Percentiles rank a stretch among this genome's conserved stretches.
phyloP scores from a whole-genome alignment of 2,329 filamentous ascomycete genomes.

The Arthrobotrys iridis region DNA sequence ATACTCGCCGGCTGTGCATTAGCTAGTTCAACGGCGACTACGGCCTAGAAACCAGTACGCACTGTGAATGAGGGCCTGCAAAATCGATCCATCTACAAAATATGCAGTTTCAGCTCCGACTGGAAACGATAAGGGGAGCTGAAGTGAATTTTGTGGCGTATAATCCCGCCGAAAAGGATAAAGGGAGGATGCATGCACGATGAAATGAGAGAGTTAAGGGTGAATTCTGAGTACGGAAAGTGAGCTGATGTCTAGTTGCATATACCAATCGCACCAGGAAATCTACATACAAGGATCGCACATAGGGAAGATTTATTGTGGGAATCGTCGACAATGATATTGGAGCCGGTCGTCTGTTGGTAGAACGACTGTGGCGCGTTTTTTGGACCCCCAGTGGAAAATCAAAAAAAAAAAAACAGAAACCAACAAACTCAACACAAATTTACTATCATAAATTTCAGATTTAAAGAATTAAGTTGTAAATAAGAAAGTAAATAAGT shows the following conservation, averaged over 20 bases:
- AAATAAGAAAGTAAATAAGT: too few species aligned
- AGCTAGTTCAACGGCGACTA: background rate
- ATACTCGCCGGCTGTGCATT: background rate
- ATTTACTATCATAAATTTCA: too few species aligned
- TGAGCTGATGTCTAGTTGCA: background rate
- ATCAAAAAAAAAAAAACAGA: too few species aligned
- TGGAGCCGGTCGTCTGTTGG: background rate
- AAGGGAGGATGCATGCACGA: background rate
- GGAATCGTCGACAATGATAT: conserved; percentile 14
- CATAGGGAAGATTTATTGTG: conserved; percentile 1
- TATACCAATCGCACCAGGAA: background rate
- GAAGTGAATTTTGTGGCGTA: conserved; percentile 12
- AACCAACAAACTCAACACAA: too few species aligned
- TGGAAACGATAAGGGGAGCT: background rate
- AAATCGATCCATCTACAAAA: conserved; percentile 8
- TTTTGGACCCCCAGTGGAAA: background rate
- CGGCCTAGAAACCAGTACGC: background rate
- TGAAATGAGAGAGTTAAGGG: background rate
- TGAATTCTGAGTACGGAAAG: background rate
- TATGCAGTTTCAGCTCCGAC: background rate
- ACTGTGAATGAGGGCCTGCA: conserved; percentile 5
- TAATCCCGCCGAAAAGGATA: background rate
- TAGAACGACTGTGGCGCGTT: too few species aligned
- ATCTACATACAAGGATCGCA: background rate
- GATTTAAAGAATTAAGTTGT: too few species aligned